A percentile compares a stretch with the other conserved stretches of the same genome.
Evolutionary conservation across 75 land plant species (phyloP).

Genomic region (Pseudotsuga menziesii): DNA sequence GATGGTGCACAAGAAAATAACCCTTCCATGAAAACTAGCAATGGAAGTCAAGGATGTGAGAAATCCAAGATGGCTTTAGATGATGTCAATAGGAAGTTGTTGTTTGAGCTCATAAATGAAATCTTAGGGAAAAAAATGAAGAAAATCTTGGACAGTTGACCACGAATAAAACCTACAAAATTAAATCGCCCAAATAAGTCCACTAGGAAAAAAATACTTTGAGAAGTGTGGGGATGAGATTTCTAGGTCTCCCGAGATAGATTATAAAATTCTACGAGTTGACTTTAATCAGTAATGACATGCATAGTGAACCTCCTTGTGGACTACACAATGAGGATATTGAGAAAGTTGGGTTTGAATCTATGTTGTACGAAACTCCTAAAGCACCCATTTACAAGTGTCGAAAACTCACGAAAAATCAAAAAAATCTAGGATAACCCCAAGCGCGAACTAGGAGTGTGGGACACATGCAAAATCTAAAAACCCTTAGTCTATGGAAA

Average conservation of each 20-base stretch:
- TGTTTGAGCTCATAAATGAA: slow-evolving; percentile 37
- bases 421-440: too few species aligned
- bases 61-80: background rate
- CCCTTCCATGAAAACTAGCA: background rate
- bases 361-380: too few species aligned
- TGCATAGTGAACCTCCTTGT: slow-evolving; percentile 8
- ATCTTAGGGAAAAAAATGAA: slow-evolving; percentile 14
- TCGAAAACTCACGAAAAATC: too few species aligned
- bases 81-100: slow-evolving; percentile 21
- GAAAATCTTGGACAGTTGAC: slow-evolving; percentile 7
- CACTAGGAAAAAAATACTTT: slow-evolving; percentile 9
- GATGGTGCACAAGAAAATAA: background rate
- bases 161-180: background rate
- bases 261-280: slow-evolving; percentile 17
- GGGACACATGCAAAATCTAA: too few species aligned
- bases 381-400: too few species aligned
- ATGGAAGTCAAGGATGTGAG: background rate
- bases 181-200: background rate
- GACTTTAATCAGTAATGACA: slow-evolving; percentile 12
- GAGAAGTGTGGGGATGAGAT: slow-evolving; percentile 23
- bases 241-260: slow-evolving; percentile 10
- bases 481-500: too few species aligned
- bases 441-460: too few species aligned
- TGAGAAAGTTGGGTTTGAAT: background rate
- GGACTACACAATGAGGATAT: background rate